A percentile compares a stretch with the other conserved stretches of the same genome.
phyloP scores from a whole-genome alignment of 108 stramenopile species.

The Cyclotella atomus region DNA sequence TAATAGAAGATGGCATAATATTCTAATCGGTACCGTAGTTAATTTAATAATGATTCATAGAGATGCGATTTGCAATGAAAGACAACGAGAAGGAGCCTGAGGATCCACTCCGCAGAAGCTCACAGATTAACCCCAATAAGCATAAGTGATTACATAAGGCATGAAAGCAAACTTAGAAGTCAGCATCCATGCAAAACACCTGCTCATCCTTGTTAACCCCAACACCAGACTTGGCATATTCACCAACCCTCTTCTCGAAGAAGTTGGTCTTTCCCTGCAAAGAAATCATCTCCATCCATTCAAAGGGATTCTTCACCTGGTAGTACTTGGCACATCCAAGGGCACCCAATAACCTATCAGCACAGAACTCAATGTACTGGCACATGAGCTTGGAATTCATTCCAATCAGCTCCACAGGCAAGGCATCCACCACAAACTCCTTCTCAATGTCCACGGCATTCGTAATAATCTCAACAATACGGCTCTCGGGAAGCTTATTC shows the following conservation, averaged over 20 bases:
- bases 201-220: conserved; percentile 87
- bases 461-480: conserved; percentile 86
- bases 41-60: background rate
- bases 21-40: too few species aligned
- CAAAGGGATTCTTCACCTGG: conserved; percentile 94
- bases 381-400: conserved; percentile 99
- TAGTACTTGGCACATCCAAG: conserved; percentile 90
- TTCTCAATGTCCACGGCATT: conserved; percentile 98
- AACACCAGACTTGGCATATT: conserved; percentile 95
- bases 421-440: conserved; percentile 96
- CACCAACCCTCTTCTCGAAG: conserved; percentile 96
- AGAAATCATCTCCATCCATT: conserved; percentile 99
- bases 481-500: conserved; percentile 74
- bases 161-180: conserved; percentile 68
- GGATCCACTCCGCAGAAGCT: background rate
- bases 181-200: conserved; percentile 87
- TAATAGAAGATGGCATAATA: too few species aligned
- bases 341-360: conserved; percentile 94
- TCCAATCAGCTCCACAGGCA: conserved; percentile 99
- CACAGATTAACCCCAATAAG: background rate
- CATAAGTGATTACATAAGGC: background rate
- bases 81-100: background rate
- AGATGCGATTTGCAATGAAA: background rate
- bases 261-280: conserved; percentile 99
- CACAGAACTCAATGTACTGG: conserved; percentile 99